phyloP scores from a whole-genome alignment of 192 early-diverging fungal genomes.

The Oehlia diaphana region DNA sequence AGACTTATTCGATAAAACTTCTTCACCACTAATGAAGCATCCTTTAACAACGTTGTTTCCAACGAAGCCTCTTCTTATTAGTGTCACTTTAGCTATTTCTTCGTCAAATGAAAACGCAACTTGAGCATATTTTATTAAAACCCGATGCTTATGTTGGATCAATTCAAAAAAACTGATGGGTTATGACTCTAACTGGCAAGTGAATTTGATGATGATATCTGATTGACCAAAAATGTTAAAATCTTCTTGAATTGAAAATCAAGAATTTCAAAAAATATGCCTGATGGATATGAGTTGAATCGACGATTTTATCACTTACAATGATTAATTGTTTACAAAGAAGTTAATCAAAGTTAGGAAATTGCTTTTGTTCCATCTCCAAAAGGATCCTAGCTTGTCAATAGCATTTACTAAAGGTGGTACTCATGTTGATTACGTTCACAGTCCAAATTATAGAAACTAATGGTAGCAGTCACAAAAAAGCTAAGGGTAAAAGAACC shows the following conservation, averaged over 20 bases:
- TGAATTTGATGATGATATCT: slow-evolving; percentile 74
- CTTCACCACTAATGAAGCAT: too few species aligned
- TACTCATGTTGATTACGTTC: slow-evolving; percentile 83
- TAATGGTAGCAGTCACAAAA: slow-evolving; percentile 74
- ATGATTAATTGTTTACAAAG: slow-evolving; percentile 71
- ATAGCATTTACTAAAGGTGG: slow-evolving; percentile 95
- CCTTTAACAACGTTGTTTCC: neutral
- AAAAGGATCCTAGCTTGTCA: slow-evolving; percentile 94
- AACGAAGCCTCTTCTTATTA: neutral
- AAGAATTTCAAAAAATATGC: slow-evolving; percentile 91
- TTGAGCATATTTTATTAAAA: slow-evolving; percentile 81
- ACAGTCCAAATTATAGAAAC: slow-evolving; percentile 74
- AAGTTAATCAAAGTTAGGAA: slow-evolving; percentile 86
- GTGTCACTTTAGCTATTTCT: too few species aligned
- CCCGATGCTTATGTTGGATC: slow-evolving; percentile 98
- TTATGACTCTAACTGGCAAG: slow-evolving; percentile 74
- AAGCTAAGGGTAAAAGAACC: slow-evolving; percentile 74
- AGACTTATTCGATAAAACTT: neutral
- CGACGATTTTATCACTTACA: slow-evolving; percentile 31
- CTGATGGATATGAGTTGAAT: slow-evolving; percentile 63
- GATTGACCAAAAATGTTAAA: slow-evolving; percentile 70
- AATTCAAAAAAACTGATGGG: slow-evolving; percentile 85
- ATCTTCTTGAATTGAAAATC: slow-evolving; percentile 88
- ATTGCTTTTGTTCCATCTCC: slow-evolving; percentile 80
- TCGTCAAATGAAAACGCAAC: too few species aligned